phyloP scores from a whole-genome alignment of 192 early-diverging fungal genomes.

The Podila verticillata region DNA sequence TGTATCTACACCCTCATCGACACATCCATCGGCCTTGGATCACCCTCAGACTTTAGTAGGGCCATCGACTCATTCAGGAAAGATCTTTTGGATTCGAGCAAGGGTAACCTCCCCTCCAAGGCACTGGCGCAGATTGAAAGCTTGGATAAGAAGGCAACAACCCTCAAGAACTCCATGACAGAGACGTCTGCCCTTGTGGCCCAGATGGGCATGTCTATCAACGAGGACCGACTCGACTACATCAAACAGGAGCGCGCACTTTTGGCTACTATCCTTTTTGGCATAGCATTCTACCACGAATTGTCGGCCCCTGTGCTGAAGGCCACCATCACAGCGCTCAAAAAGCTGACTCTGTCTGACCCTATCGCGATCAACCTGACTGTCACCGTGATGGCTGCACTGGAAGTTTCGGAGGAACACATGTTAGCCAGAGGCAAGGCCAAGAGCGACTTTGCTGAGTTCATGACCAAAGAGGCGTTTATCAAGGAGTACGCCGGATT shows the following conservation, averaged over 20 bases:
- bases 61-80: constrained; percentile 55
- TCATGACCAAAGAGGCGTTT: constrained; percentile 45
- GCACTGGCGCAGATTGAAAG: constrained; percentile 59
- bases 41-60: constrained; percentile 54
- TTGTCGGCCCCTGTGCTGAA: constrained; percentile 48
- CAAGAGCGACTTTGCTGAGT: constrained; percentile 28
- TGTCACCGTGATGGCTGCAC: constrained; percentile 46
- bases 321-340: constrained; percentile 43
- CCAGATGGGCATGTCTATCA: constrained; percentile 51
- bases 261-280: constrained; percentile 56
- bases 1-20: constrained; percentile 65
- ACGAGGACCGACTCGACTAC: constrained; percentile 51
- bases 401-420: constrained; percentile 55
- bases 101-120: constrained; percentile 62
- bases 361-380: constrained; percentile 52
- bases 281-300: constrained; percentile 49
- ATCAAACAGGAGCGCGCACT: constrained; percentile 50
- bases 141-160: constrained; percentile 58
- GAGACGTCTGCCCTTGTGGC: constrained; percentile 58
- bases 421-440: constrained; percentile 25
- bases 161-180: constrained; percentile 55
- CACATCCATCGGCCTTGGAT: constrained; percentile 54
- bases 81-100: constrained; percentile 43
- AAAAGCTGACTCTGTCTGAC: constrained; percentile 46
- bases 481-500: constrained; percentile 43